Conservation (phyloP, 192 early-diverging fungal species). For the Backusella luteola region DNA sequence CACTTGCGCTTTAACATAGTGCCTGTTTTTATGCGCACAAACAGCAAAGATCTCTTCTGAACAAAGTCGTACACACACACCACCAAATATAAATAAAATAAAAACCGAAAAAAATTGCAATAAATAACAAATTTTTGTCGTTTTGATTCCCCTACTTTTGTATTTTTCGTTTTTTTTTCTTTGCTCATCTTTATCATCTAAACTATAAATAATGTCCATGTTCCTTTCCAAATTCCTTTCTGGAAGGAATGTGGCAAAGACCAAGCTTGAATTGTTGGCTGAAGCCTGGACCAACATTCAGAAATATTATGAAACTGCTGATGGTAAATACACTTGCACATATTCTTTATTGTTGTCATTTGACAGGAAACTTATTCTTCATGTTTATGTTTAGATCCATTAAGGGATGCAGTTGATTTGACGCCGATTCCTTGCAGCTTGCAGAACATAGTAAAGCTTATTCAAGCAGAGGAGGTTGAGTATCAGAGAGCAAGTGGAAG, state of each 20-base stretch:
- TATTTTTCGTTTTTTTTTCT: background rate
- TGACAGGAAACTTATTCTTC: background rate
- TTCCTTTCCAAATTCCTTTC: slow-evolving; percentile 38
- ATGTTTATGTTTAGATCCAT: slow-evolving; percentile 21
- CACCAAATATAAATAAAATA: background rate
- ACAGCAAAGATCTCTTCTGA: background rate
- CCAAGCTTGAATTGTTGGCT: slow-evolving; percentile 32
- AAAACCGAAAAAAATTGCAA: background rate
- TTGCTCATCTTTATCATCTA: background rate
- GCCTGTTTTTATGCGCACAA: background rate
- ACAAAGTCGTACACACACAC: background rate
- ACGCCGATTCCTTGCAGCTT: slow-evolving; percentile 33
- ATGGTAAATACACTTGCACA: slow-evolving; percentile 9
- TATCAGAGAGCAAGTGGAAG: slow-evolving; percentile 30
- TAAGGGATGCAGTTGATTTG: slow-evolving; percentile 38
- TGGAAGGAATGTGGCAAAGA: slow-evolving; percentile 35
- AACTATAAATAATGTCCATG: slow-evolving; percentile 22
- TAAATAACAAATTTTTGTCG: background rate
- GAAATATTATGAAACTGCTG: slow-evolving; percentile 37
- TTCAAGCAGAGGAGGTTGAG: slow-evolving; percentile 38
- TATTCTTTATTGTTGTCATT: background rate
- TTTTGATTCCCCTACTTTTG: background rate
- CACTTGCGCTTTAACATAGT: background rate
- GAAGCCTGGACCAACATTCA: slow-evolving; percentile 36
- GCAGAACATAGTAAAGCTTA: slow-evolving; percentile 35